Base-by-base conservation (phyloP, 163 green algal species). In the Scenedesmus sp. region DNA sequence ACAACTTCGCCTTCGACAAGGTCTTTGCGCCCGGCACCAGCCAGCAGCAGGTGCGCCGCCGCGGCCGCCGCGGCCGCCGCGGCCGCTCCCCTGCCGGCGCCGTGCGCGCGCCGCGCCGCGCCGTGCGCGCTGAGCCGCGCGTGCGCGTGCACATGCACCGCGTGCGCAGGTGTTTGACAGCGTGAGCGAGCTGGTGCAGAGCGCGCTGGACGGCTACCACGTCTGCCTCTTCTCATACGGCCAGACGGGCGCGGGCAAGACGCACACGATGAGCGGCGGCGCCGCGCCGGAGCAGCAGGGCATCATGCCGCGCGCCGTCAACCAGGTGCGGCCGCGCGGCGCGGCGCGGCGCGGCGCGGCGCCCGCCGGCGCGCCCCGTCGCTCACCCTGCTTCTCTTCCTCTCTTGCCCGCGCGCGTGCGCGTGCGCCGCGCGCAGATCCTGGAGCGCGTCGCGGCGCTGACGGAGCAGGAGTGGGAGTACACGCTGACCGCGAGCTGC, bases 161-260 rank as follows among this genome's bases (percentile, higher is more conserved):
- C 62, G 1, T 45, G 44, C 36, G 36, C 78, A 87, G 10, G 93
- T 99, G n/a, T 99, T 98, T 83, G 82, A 84, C 24, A 87, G 94
- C 31, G 95, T 99, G 13, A 90, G 86, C 6, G 89, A 98, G 83
- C 89, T 99, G 48, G 95, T 99, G 51, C 95, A 99, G 84, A 91
- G 70, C 10, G 96, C 96, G 1, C 86, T 99, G 33, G 97, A 99
- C 78, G 96, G 96, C 72, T 99, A 97, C 89, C 89, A 96, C 79
- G 94, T 97, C 36, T 99, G 96, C 90, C 89, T 99, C 24, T 99
- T 99, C 85, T 93, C 84, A 48, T 99, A 99, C 85, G 97, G 97
- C 34, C 97, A 99, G 88, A 99, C 96, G 6, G 96, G 97, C 0
- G 90, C 91, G 0, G 96, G 96, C 57, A 99, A 99, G 89, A 99